Evolutionary conservation across 805 yeast genomes (phyloP).

Genomic region (Millerozyma acaciae): DNA sequence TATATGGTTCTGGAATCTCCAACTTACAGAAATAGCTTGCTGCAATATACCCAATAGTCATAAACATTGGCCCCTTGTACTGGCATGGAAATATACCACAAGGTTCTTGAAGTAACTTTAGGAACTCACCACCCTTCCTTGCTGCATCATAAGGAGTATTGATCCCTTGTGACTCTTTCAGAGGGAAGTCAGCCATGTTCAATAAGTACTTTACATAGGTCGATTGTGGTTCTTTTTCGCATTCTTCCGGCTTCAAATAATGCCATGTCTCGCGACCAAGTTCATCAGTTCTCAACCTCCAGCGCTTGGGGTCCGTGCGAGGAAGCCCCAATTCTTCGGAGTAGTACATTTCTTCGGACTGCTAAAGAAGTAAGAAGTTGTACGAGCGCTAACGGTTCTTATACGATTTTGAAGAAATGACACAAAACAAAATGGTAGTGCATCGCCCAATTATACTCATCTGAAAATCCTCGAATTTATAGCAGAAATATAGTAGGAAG

Average conservation of each 20-base stretch:
- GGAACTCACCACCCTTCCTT: slow-evolving; percentile 68
- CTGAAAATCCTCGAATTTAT: too few species aligned
- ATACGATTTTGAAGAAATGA: neutral
- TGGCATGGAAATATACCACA: slow-evolving; percentile 90
- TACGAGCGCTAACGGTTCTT: neutral
- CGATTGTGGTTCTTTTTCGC: slow-evolving; percentile 46
- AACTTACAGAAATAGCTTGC: slow-evolving; percentile 67
- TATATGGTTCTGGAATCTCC: slow-evolving; percentile 62
- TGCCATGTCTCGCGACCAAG: slow-evolving; percentile 84
- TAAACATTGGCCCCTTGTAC: slow-evolving; percentile 97
- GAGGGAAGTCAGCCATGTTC: slow-evolving; percentile 32
- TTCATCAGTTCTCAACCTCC: slow-evolving; percentile 71
- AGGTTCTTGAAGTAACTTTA: slow-evolving; percentile 66
- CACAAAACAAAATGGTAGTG: slow-evolving; percentile 3
- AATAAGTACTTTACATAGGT: slow-evolving; percentile 54
- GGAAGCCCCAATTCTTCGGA: slow-evolving; percentile 71
- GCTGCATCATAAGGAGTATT: slow-evolving; percentile 58
- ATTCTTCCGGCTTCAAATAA: slow-evolving; percentile 44
- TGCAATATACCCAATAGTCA: slow-evolving; percentile 85
- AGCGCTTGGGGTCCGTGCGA: slow-evolving; percentile 61
- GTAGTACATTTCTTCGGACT: slow-evolving; percentile 31
- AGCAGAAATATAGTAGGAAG: too few species aligned
- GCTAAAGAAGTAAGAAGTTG: neutral
- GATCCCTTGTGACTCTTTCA: slow-evolving; percentile 38
- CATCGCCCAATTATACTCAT: slow-evolving; percentile 3